These are phyloP conservation scores for Claviceps arundinis DNA, from an alignment of 2,329 filamentous ascomycete genomes.

Conservation along the genomic window DNA sequence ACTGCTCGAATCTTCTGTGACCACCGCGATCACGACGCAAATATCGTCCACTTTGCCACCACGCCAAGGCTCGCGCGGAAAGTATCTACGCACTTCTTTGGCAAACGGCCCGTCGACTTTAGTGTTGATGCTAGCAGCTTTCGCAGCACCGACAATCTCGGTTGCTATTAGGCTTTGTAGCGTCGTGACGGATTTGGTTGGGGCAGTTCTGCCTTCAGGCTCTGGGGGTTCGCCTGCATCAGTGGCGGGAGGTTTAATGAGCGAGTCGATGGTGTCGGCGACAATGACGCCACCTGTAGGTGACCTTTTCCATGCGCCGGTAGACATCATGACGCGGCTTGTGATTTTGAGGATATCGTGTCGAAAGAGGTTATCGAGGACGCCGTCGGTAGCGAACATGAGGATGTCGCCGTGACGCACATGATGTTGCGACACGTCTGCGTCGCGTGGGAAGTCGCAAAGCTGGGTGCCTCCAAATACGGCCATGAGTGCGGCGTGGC, in stretches of 20 bases:
- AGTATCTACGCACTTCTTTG: constrained; percentile 81
- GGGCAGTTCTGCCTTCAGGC: constrained; percentile 12
- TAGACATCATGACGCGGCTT: constrained; percentile 59
- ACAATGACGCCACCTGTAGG: constrained; percentile 48
- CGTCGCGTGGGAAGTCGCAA: constrained; percentile 72
- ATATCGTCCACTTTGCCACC: constrained; percentile 97
- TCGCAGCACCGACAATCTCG: constrained; percentile 69
- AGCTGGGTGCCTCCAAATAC: constrained; percentile 74
- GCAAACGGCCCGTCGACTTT: constrained; percentile 86
- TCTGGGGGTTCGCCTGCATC: constrained; percentile 6
- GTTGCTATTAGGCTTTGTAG: constrained; percentile 70
- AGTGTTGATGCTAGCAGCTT: constrained; percentile 67
- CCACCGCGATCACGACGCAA: constrained; percentile 68
- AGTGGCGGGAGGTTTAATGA: constrained; percentile 17
- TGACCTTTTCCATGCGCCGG: constrained; percentile 60
- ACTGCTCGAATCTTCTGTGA: constrained; percentile 44
- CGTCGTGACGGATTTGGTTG: constrained; percentile 26
- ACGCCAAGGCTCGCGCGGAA: constrained; percentile 72
- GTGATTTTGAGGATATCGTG: constrained; percentile 77
- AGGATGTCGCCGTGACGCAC: constrained; percentile 86
- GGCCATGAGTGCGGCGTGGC: constrained; percentile 64
- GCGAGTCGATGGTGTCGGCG: constrained; percentile 42
- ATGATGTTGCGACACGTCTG: constrained; percentile 61
- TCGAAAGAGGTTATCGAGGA: constrained; percentile 90
- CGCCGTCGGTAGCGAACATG: constrained; percentile 87